phyloP scores from a whole-genome alignment of 208 protist genomes.

The Leishmania tropica region DNA sequence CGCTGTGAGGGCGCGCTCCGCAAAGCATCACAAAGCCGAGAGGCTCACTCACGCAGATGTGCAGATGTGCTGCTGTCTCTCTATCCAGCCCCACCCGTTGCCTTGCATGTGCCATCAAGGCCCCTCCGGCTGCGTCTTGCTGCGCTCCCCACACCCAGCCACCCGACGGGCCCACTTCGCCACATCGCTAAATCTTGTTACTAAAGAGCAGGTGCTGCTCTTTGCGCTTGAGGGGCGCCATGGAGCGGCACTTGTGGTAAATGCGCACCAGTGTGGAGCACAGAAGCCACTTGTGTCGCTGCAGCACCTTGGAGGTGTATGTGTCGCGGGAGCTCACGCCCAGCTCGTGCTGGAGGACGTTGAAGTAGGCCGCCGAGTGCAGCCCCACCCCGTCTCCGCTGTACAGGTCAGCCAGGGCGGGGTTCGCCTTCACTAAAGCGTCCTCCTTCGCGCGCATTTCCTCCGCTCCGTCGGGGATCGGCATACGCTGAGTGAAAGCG shows the following conservation, averaged over 20 bases:
- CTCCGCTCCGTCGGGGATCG: conserved; percentile 38
- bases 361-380: conserved; percentile 85
- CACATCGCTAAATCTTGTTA: conserved; percentile 65
- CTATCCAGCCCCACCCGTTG: background rate
- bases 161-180: background rate
- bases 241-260: conserved; percentile 73
- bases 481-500: conserved; percentile 71
- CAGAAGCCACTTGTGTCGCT: conserved; percentile 72
- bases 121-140: background rate
- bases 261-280: conserved; percentile 59
- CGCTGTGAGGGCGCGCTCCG: background rate
- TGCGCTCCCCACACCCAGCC: background rate
- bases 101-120: background rate
- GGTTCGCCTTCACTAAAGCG: conserved; percentile 40
- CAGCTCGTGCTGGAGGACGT: conserved; percentile 80
- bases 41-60: background rate
- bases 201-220: conserved; percentile 90
- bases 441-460: conserved; percentile 39
- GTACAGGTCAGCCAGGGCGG: conserved; percentile 46
- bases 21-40: background rate
- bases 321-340: conserved; percentile 78
- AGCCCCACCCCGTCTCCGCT: conserved; percentile 52
- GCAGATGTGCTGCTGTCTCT: background rate
- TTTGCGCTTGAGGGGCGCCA: conserved; percentile 88
- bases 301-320: conserved; percentile 66